Evolutionary conservation across 768 basidiomycete genomes (phyloP), one percentile per base, ranked within the genome.

Genomic region (Suillus americanus): DNA sequence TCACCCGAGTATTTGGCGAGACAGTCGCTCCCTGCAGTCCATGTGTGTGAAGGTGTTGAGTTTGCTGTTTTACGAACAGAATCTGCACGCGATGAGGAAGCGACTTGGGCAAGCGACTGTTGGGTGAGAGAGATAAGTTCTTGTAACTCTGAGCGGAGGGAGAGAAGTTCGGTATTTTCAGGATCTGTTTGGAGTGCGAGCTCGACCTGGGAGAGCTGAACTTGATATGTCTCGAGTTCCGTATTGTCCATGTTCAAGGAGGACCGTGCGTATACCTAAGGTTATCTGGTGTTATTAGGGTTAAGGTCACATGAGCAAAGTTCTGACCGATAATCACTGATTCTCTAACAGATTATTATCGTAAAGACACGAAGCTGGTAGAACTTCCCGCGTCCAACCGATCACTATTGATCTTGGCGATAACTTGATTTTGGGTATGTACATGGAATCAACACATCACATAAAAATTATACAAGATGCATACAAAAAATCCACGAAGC

Each of bases 201-300:
- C 75, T 95, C 91, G 66, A 95, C 93, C 74, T 95, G 92, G n/a
- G 89, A 87, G 65, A 94, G 88, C 74, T 94, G 92, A 13, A 91
- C 90, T 79, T 95, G 91, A 73, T 94, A 95, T 2, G 91, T 92
- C 77, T 95, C 94, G 64, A 95, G 85, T 76, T 95, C 94, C 64
- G 85, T 81, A 71, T 85, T 87, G 74, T 92, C 75, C 75, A 76
- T 76, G 7, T 64, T 59, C n/a, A 13, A 40, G 59, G 56, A 57
- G 51, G 28, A 53, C 51, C 37, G 57, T 40, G 40, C 18, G 57
- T 40, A 59, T 28, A 20, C 40, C 40, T 59, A 25, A 5, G 7
- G 33, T 38, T 40, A n/a, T 35, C 38, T 59, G 20, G 53, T 20
- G 12, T 54, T n/a, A 56, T 56, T 56, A 59, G 57, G 57, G 57